A percentile compares a stretch with the other conserved stretches of the same genome.
phyloP scores from a whole-genome alignment of 495 filamentous ascomycete species.

The Aspergillus sclerotiicarbonarius region DNA sequence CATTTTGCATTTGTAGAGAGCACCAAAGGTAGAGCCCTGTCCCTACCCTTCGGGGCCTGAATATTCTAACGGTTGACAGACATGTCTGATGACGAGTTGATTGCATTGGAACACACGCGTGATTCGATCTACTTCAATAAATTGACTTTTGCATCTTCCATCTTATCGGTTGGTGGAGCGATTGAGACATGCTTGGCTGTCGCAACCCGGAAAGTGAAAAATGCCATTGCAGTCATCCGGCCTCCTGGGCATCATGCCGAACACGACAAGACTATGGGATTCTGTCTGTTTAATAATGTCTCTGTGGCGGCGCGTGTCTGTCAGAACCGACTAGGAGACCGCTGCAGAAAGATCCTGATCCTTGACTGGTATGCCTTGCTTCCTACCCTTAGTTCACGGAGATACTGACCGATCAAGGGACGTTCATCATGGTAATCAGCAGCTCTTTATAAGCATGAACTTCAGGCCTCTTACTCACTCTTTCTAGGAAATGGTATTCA shows the following conservation, averaged over 20 bases:
- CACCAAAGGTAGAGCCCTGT: constrained; percentile 45
- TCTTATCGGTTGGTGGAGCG: constrained; percentile 86
- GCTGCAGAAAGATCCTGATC: constrained; percentile 84
- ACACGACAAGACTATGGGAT: constrained; percentile 77
- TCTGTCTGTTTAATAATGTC: constrained; percentile 98
- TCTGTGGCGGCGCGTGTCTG: constrained; percentile 83
- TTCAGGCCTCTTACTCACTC: constrained; percentile 17
- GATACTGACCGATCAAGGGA: constrained; percentile 48
- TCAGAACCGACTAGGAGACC: constrained; percentile 69
- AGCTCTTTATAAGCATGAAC: background rate
- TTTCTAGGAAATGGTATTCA: constrained; percentile 88
- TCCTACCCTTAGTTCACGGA: background rate
- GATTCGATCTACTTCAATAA: constrained; percentile 91
- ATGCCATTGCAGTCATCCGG: constrained; percentile 90
- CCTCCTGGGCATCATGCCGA: constrained; percentile 97
- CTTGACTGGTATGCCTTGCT: constrained; percentile 80
- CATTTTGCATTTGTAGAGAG: constrained; percentile 76
- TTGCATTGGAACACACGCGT: constrained; percentile 58
- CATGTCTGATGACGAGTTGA: constrained; percentile 59
- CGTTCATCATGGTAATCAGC: constrained; percentile 57
- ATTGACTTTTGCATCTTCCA: constrained; percentile 73
- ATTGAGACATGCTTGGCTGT: constrained; percentile 93
- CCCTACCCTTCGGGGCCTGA: background rate
- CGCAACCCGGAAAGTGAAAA: constrained; percentile 74
- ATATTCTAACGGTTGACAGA: constrained; percentile 29